Percentiles rank a stretch among this genome's conserved stretches.
phyloP scores from a whole-genome alignment of 2,329 filamentous ascomycete species.

The Colletotrichum liriopes region DNA sequence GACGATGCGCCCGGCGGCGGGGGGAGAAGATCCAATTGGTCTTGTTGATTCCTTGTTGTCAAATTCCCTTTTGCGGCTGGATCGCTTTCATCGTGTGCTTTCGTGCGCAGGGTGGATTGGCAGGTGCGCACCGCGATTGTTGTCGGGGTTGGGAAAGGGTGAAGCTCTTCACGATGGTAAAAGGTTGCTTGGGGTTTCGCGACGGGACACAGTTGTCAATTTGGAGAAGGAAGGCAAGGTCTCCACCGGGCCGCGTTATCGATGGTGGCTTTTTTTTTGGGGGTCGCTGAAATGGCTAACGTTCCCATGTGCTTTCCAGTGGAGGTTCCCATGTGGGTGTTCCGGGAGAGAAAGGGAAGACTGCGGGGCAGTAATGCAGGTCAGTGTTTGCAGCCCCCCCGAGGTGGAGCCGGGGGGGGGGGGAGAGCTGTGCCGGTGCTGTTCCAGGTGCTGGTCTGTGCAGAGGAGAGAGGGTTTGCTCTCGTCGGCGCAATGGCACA shows the following conservation, averaged over 20 bases:
- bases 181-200: conserved; percentile 11
- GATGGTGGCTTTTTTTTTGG: conserved; percentile 10
- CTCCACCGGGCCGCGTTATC: conserved; percentile 10
- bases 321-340: conserved; percentile 12
- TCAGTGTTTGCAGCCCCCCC: background rate
- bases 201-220: conserved; percentile 40
- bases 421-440: background rate
- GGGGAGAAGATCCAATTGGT: background rate
- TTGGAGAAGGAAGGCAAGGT: conserved; percentile 15
- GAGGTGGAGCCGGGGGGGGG: conserved; percentile 11
- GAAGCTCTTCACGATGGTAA: conserved; percentile 17
- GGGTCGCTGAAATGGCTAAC: background rate
- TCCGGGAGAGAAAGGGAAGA: background rate
- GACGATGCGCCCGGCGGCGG: background rate
- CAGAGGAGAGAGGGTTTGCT: background rate
- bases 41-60: conserved; percentile 8
- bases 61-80: background rate
- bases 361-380: conserved; percentile 22
- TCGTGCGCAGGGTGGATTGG: conserved; percentile 12
- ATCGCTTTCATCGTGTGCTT: conserved; percentile 12
- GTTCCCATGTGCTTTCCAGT: conserved; percentile 16
- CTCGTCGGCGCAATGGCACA: background rate
- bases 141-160: background rate
- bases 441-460: conserved; percentile 15
- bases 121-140: background rate